Conservation (phyloP, 257 asterid species). For the Solanum medicagineum region DNA sequence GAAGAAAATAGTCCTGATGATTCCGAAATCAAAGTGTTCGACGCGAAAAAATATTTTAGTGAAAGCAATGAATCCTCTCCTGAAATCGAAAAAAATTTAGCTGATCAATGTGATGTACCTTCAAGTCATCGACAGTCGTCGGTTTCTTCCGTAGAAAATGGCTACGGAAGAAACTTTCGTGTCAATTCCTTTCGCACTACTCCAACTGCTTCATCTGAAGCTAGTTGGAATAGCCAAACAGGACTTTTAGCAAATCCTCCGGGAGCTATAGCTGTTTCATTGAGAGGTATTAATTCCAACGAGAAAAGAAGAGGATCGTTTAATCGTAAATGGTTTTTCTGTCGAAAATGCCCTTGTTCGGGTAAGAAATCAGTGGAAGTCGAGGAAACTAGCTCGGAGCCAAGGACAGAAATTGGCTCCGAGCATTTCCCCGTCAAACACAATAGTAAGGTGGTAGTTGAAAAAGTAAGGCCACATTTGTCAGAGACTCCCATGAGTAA, state of each 20-base stretch:
- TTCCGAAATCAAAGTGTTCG: slow-evolving; percentile 67
- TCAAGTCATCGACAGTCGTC: slow-evolving; percentile 10
- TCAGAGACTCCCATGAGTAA: neutral
- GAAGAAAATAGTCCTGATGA: slow-evolving; percentile 21
- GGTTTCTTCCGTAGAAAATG: slow-evolving; percentile 38
- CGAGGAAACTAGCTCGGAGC: slow-evolving; percentile 18
- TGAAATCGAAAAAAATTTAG: neutral
- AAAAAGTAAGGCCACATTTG: neutral
- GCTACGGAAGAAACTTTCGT: slow-evolving; percentile 32
- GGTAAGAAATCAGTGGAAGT: slow-evolving; percentile 61
- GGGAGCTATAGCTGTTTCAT: slow-evolving; percentile 26
- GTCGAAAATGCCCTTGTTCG: slow-evolving; percentile 58
- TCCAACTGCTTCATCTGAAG: slow-evolving; percentile 88
- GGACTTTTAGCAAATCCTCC: slow-evolving; percentile 59
- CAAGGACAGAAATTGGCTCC: neutral
- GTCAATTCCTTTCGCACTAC: slow-evolving; percentile 53
- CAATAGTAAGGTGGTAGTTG: neutral
- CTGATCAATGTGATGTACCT: neutral
- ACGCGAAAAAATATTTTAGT: slow-evolving; percentile 76
- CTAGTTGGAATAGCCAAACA: slow-evolving; percentile 85
- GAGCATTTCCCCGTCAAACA: neutral
- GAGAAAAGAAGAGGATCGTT: slow-evolving; percentile 11
- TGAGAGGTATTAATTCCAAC: slow-evolving; percentile 16
- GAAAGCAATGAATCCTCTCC: slow-evolving; percentile 19
- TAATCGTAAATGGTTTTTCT: slow-evolving; percentile 33